Conservation (phyloP, 805 yeast species). For the Saturnispora bothae region DNA sequence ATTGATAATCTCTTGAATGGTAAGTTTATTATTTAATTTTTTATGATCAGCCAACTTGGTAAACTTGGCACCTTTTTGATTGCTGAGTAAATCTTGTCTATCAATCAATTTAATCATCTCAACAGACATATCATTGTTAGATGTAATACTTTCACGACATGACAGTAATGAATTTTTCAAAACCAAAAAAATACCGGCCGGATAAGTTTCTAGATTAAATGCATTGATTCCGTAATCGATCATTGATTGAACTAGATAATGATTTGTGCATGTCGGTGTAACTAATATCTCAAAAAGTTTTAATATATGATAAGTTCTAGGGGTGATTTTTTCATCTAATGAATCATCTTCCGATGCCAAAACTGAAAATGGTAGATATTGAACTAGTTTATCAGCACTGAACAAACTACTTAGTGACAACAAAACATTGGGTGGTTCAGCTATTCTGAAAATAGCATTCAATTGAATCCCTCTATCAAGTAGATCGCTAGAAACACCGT, state of each 20-base stretch:
- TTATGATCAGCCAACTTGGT: constrained; percentile 16
- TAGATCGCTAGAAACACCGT: constrained; percentile 27
- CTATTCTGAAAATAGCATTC: constrained; percentile 34
- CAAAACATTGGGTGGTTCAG: constrained; percentile 51
- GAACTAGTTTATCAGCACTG: constrained; percentile 29
- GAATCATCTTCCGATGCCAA: constrained; percentile 51
- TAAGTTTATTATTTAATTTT: constrained; percentile 20
- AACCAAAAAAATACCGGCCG: constrained; percentile 61
- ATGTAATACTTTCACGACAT: constrained; percentile 43
- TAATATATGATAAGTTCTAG: constrained; percentile 50
- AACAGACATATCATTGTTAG: constrained; percentile 31
- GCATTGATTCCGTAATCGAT: constrained; percentile 43
- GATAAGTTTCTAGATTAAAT: constrained; percentile 54
- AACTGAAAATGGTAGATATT: constrained; percentile 57
- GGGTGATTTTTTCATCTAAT: constrained; percentile 52
- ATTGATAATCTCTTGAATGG: constrained; percentile 25
- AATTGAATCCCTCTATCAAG: constrained; percentile 34
- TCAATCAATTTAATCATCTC: constrained; percentile 49
- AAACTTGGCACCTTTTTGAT: constrained; percentile 14
- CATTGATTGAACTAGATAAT: constrained; percentile 52
- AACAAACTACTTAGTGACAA: constrained; percentile 45
- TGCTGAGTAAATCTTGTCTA: constrained; percentile 46
- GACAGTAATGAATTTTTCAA: constrained; percentile 47
- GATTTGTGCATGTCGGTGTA: constrained; percentile 40
- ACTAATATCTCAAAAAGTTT: constrained; percentile 53